Evolutionary conservation across 1,284 basidiomycete genomes (phyloP).

Genomic region (Cystobasidium pallidum): DNA sequence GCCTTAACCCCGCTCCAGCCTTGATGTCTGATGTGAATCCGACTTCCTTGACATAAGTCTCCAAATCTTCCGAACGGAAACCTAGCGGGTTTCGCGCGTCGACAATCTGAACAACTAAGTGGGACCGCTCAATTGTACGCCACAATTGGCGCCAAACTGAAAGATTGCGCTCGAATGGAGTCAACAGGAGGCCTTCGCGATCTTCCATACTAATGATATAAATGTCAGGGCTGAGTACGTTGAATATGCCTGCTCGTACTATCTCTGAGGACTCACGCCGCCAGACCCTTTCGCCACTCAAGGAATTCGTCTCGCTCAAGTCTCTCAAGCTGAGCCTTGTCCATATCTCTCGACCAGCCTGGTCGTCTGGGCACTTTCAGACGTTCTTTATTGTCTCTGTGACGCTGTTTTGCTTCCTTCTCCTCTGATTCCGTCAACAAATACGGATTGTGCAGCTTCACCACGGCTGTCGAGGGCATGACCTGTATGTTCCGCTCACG

Average conservation of each 20-base stretch:
- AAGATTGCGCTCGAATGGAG: constrained; percentile 92
- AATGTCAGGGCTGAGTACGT: neutral
- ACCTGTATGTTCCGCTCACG: constrained; percentile 84
- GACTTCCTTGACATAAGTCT: constrained; percentile 70
- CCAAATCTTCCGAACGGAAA: constrained; percentile 90
- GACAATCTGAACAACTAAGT: constrained; percentile 91
- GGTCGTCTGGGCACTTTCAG: constrained; percentile 81
- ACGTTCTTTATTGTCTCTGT: constrained; percentile 70
- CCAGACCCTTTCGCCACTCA: constrained; percentile 87
- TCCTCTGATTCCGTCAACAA: constrained; percentile 85
- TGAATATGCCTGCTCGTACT: too few relatives aligned
- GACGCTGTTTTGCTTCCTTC: constrained; percentile 69
- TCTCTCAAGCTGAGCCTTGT: constrained; percentile 74
- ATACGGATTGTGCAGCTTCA: constrained; percentile 74
- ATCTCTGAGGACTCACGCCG: constrained; percentile 71
- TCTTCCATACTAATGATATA: constrained; percentile 75
- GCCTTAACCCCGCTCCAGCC: constrained; percentile 62
- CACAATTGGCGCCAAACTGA: constrained; percentile 97
- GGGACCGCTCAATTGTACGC: constrained; percentile 90
- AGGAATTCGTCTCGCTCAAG: constrained; percentile 86
- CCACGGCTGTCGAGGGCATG: constrained; percentile 65
- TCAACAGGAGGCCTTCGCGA: constrained; percentile 74
- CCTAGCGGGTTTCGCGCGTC: constrained; percentile 89
- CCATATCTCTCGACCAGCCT: constrained; percentile 79
- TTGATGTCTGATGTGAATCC: constrained; percentile 20